A percentile compares a stretch with the other conserved stretches of the same genome.
Conservation (phyloP, 2,329 filamentous ascomycete genomes). For the Fusarium sp. region DNA sequence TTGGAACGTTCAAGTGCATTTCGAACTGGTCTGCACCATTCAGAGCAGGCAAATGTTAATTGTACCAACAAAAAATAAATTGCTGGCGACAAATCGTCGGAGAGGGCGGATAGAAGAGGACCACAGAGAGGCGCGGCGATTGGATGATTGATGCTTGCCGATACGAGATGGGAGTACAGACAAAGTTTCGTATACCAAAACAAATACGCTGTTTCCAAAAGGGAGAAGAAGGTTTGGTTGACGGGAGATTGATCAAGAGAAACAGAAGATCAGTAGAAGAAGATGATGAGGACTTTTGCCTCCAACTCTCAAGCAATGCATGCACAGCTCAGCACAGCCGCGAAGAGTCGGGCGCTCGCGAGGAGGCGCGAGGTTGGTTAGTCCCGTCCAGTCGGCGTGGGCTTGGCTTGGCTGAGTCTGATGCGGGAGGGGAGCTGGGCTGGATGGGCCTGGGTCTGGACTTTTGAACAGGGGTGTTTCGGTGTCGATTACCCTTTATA, state of each 20-base stretch:
- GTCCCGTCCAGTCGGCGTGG: slow-evolving; percentile 26
- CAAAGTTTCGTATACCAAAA: slow-evolving; percentile 7
- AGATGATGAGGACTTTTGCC: slow-evolving; percentile 24
- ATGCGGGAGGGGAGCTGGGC: no score
- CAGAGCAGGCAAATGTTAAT: slow-evolving; percentile 11
- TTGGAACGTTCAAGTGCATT: slow-evolving; percentile 40
- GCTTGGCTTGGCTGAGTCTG: slow-evolving; percentile 37
- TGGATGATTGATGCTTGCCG: slow-evolving; percentile 10
- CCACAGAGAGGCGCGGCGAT: slow-evolving; percentile 8
- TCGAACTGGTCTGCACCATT: slow-evolving; percentile 29
- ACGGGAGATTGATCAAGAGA: not conserved
- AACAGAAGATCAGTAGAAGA: slow-evolving; percentile 9
- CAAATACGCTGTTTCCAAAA: not conserved
- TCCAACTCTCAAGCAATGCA: slow-evolving; percentile 17
- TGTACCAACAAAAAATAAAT: slow-evolving; percentile 7
- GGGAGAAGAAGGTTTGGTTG: slow-evolving; percentile 5
- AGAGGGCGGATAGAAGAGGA: slow-evolving; percentile 13
- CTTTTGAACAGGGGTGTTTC: slow-evolving; percentile 32
- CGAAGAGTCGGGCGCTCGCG: slow-evolving; percentile 35
- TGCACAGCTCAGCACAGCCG: slow-evolving; percentile 23
- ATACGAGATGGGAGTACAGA: slow-evolving; percentile 19
- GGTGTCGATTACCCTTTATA: slow-evolving; percentile 18
- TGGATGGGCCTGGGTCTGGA: slow-evolving; percentile 20
- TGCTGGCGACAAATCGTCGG: slow-evolving; percentile 5
- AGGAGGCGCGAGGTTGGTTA: slow-evolving; percentile 40